Percentiles rank a stretch among this genome's conserved stretches.
phyloP scores from a whole-genome alignment of 2,329 filamentous ascomycete species.

The Penicillium sp. region DNA sequence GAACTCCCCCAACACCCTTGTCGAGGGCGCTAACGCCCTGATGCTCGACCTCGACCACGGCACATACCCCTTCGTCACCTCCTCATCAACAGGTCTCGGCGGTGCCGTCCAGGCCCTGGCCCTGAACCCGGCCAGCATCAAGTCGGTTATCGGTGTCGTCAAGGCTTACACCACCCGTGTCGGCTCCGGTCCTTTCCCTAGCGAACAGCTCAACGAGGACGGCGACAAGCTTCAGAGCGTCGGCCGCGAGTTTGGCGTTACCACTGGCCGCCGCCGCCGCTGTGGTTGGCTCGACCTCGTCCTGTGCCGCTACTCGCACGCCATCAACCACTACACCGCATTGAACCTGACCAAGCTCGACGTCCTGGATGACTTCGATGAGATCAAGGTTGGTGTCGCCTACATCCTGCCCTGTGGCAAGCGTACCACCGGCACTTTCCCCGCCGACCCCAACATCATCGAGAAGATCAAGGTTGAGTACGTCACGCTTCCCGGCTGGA shows the following conservation, averaged over 20 bases:
- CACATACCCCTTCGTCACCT: conserved; percentile 58
- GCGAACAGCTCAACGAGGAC: conserved; percentile 63
- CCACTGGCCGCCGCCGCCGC: conserved; percentile 66
- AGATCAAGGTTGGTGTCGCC: conserved; percentile 65
- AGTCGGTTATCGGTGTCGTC: conserved; percentile 66
- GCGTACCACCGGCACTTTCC: conserved; percentile 60
- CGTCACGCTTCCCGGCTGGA: conserved; percentile 66
- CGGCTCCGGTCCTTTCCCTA: conserved; percentile 67
- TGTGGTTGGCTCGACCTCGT: conserved; percentile 71
- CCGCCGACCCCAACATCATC: conserved; percentile 61
- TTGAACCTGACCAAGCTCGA: conserved; percentile 71
- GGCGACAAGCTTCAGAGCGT: conserved; percentile 64
- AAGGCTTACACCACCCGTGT: conserved; percentile 70
- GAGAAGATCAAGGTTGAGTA: conserved; percentile 63
- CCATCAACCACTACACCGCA: conserved; percentile 59
- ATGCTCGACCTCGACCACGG: conserved; percentile 66
- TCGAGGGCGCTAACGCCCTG: conserved; percentile 69
- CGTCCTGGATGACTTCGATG: conserved; percentile 67
- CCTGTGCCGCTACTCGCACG: conserved; percentile 66
- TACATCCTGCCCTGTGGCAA: conserved; percentile 60
- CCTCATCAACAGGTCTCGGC: conserved; percentile 55
- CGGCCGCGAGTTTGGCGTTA: conserved; percentile 63
- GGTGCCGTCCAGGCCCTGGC: conserved; percentile 64
- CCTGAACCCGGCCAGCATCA: conserved; percentile 62
- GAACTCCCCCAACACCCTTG: conserved; percentile 61